phyloP scores from a whole-genome alignment of 2,329 filamentous ascomycete species.

The Venturia carpophila region DNA sequence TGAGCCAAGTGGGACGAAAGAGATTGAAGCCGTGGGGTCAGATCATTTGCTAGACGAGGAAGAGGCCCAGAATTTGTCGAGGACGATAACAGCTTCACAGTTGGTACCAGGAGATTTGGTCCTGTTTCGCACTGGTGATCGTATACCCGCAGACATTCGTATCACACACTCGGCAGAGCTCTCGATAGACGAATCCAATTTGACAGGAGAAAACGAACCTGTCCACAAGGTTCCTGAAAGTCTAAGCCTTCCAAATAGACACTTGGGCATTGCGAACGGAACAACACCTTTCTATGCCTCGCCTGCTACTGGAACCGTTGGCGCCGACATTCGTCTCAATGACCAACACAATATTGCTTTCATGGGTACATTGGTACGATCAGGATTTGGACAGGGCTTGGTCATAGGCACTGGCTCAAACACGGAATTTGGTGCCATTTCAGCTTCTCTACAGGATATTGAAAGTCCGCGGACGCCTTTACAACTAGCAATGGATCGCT shows the following conservation, averaged over 20 bases:
- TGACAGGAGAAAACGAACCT: slow-evolving; percentile 94
- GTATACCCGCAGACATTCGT: slow-evolving; percentile 90
- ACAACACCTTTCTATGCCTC: slow-evolving; percentile 48
- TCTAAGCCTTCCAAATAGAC: slow-evolving; percentile 31
- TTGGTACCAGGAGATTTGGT: slow-evolving; percentile 90
- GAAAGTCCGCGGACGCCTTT: slow-evolving; percentile 91
- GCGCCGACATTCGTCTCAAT: slow-evolving; percentile 59
- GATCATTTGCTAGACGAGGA: slow-evolving; percentile 48
- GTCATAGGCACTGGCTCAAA: slow-evolving; percentile 93
- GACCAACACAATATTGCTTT: slow-evolving; percentile 89
- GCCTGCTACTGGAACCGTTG: slow-evolving; percentile 51
- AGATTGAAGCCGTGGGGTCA: slow-evolving; percentile 33
- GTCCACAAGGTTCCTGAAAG: slow-evolving; percentile 68
- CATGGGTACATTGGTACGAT: slow-evolving; percentile 94
- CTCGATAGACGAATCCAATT: slow-evolving; percentile 90
- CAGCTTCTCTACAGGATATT: slow-evolving; percentile 85
- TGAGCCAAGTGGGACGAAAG: slow-evolving; percentile 23
- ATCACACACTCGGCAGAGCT: slow-evolving; percentile 86
- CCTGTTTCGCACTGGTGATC: slow-evolving; percentile 88
- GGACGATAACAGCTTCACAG: slow-evolving; percentile 77
- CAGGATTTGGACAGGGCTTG: slow-evolving; percentile 88
- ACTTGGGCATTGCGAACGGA: slow-evolving; percentile 17
- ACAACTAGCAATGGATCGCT: slow-evolving; percentile 93
- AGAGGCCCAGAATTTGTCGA: slow-evolving; percentile 62
- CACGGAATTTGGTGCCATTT: slow-evolving; percentile 95